Conservation (phyloP, 2,329 filamentous ascomycete genomes). For the Arthrobotrys entomopaga region DNA sequence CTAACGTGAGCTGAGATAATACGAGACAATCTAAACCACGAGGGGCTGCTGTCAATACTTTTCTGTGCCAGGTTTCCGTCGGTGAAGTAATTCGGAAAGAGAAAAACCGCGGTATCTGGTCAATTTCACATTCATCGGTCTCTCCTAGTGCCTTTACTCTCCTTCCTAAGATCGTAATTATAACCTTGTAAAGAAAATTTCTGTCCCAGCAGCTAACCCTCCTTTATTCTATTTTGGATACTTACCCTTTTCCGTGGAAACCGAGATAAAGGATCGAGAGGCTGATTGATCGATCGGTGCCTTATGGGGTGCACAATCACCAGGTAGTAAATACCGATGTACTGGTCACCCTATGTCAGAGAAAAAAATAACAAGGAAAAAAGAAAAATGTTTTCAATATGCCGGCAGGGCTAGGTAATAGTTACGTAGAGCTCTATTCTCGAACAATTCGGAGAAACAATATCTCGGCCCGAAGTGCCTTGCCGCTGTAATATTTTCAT, state of each 20-base stretch:
- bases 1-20: conserved; percentile 1
- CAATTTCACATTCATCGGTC: not conserved
- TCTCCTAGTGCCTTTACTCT: conserved; percentile 3
- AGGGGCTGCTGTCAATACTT: conserved; percentile 7
- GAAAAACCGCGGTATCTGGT: conserved; percentile 11
- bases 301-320: conserved; percentile 3
- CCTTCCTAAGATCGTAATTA: conserved; percentile 9
- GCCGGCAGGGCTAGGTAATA: not conserved
- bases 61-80: not conserved
- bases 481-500: not conserved
- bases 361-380: conserved; percentile 2
- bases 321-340: not conserved
- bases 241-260: not conserved
- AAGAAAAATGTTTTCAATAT: not conserved
- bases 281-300: not conserved
- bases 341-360: not conserved
- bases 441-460: conserved; percentile 3
- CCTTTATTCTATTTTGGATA: conserved; percentile 17
- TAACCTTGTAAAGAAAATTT: conserved; percentile 3
- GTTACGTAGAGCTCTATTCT: conserved; percentile 11
- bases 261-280: conserved; percentile 2
- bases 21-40: conserved; percentile 10
- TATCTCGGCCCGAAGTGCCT: not conserved
- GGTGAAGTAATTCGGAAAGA: not conserved
- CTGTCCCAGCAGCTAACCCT: conserved; percentile 1